phyloP scores from a whole-genome alignment of 2,329 filamentous ascomycete genomes.

The Claviceps fusiformis region DNA sequence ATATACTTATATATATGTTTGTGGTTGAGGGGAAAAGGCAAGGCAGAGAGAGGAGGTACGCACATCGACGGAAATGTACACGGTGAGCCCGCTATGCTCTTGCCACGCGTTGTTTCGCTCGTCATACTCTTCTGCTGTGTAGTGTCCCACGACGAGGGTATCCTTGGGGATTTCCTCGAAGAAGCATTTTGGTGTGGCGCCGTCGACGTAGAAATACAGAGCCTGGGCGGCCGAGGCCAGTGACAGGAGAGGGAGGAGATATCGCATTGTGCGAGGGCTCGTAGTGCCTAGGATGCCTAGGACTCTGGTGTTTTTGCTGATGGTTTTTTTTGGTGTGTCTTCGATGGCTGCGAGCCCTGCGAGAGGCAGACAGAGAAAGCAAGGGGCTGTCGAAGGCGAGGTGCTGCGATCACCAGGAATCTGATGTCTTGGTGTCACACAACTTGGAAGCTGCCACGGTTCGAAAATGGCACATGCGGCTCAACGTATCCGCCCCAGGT shows the following conservation, averaged over 20 bases:
- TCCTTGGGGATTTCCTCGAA: slow-evolving; percentile 97
- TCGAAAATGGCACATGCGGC: slow-evolving; percentile 15
- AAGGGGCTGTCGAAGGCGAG: background rate
- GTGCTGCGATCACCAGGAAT: background rate
- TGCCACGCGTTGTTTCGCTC: slow-evolving; percentile 53
- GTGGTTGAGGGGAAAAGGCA: background rate
- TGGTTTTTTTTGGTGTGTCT: too few species aligned
- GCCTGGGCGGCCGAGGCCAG: slow-evolving; percentile 57
- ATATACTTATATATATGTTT: background rate
- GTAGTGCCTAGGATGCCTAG: background rate
- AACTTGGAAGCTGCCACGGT: slow-evolving; percentile 37
- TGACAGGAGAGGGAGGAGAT: slow-evolving; percentile 51
- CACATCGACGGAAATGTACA: slow-evolving; percentile 85
- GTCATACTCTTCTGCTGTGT: slow-evolving; percentile 74
- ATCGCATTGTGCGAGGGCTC: slow-evolving; percentile 31
- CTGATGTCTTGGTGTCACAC: background rate
- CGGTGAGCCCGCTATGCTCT: slow-evolving; percentile 60
- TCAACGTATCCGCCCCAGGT: background rate
- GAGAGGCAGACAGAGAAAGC: background rate
- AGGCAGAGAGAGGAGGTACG: slow-evolving; percentile 13
- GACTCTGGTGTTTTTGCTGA: background rate
- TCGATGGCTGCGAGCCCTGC: background rate
- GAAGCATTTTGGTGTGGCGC: slow-evolving; percentile 80
- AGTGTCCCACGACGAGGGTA: slow-evolving; percentile 89
- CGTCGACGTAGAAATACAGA: slow-evolving; percentile 93